Conservation (phyloP, 208 protist species). For the Crithidia sp. region DNA sequence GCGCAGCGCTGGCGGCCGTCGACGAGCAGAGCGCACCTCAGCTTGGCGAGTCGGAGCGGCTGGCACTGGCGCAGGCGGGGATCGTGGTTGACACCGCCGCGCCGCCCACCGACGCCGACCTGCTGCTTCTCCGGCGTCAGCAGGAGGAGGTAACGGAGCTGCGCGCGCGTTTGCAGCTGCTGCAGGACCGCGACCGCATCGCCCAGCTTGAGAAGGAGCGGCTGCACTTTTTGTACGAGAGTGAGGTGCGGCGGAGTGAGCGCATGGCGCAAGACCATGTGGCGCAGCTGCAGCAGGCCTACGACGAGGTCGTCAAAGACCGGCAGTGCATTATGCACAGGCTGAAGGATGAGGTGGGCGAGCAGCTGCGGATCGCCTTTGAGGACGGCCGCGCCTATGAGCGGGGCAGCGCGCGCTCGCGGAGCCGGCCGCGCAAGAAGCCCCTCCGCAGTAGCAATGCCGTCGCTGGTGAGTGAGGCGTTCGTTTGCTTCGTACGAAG, state of each 20-base stretch:
- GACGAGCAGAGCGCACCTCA: not conserved
- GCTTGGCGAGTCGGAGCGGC: slow-evolving; percentile 10
- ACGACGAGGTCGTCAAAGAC: slow-evolving; percentile 79
- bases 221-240: slow-evolving; percentile 50
- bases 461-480: not conserved
- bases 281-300: slow-evolving; percentile 68
- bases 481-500: not conserved
- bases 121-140: slow-evolving; percentile 56
- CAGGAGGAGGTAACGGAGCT: slow-evolving; percentile 57
- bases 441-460: slow-evolving; percentile 12
- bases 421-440: slow-evolving; percentile 7
- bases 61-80: slow-evolving; percentile 16
- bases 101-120: slow-evolving; percentile 52
- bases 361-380: slow-evolving; percentile 75
- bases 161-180: slow-evolving; percentile 35
- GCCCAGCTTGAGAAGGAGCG: slow-evolving; percentile 55
- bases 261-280: slow-evolving; percentile 62
- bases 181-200: slow-evolving; percentile 57
- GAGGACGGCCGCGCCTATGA: slow-evolving; percentile 72
- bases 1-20: not conserved
- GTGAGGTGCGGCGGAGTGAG: slow-evolving; percentile 72
- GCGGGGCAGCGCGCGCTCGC: slow-evolving; percentile 22
- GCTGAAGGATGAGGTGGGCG: slow-evolving; percentile 75
- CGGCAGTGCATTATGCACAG: slow-evolving; percentile 63
- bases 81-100: slow-evolving; percentile 20